Evolutionary conservation across 164 flowering plant species (phyloP), one percentile per base, ranked within the genome.

Genomic region (Umbilicus rupestris): DNA sequence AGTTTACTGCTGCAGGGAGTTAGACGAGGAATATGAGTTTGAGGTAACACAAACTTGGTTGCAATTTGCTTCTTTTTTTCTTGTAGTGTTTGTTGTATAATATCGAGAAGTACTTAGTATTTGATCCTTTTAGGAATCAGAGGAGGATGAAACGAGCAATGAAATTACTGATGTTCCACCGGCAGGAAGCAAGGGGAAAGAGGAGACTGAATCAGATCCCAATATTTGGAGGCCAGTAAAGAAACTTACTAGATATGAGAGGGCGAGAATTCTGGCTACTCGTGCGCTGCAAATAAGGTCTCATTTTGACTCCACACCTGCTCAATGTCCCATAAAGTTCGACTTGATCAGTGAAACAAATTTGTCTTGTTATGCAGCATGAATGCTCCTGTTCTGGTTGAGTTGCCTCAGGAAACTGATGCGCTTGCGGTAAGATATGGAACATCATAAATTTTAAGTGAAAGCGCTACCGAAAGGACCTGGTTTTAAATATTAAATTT

Each of bases 211-310:
- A n/a, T 35, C 26, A 63, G 65, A 33, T 35, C 42, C 42, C 3
- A 41, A 41, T 16, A 63, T 63, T n/a, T 35, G 65, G 65, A 39
- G 65, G 9, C 42, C 42, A 7, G 45, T 35, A 20, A 63, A 63
- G 15, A 63, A 29, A 41, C 42, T 63, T 7, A 63, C 65, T n/a
- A 63, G 28, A 31, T 63, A 39, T 8, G 65, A 63, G 45, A 35
- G 42, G 46, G 65, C 65, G 29, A 63, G 65, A 37, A 37, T 63
- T 63, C 30, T 63, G 65, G 65, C 45, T 35, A 63, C 65, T 22
- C 65, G 65, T 7, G 65, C 65, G 5, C 46, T 63, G 26, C 44
- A 63, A 24, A 63, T 63, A 63, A 63, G 65, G 65, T 63, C 5
- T 22, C 14, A n/a, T 12, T 24, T 62, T 37, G 26, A 19, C 3